Evolutionary conservation across 257 asterid species (phyloP), one percentile per base, ranked within the genome.

Genomic region (Solanum rostratum): DNA sequence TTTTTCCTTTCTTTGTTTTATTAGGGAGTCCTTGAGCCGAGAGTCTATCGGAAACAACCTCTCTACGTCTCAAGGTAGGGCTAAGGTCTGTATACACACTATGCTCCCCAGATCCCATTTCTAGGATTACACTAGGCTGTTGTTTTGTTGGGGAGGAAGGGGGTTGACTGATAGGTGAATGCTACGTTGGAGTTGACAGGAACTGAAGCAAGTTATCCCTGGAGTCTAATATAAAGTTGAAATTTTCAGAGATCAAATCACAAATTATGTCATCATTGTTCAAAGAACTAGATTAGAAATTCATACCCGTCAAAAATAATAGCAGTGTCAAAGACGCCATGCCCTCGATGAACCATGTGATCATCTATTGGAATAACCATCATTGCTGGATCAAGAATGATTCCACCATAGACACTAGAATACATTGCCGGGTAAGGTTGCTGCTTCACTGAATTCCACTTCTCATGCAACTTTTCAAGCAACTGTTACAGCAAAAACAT

Each of bases 271-370:
- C 22, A 74, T 22, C 41, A 24, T 22, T 49, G 10, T 49, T 50
- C 9, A 6, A 76, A 63, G 46, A 49, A 9, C 24, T 27, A 49
- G 27, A 50, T 16, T 76, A 81, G 78, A n/a, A n/a, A 81, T n/a
- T 15, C 85, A 39, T 90, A 95, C 98, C 98, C 98, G 19, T 91
- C 89, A 76, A 92, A 83, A 69, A 96, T 80, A 66, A 91, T 84
- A 59, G 97, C 93, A 1, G 98, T 96, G 91, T 96, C 99, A 20
- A 96, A 96, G 33, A 96, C 98, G 46, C 98, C 99, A 33, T 96
- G 99, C 9, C 99, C 99, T 46, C 99, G 94, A 88, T 96, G 98
- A 87, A 91, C 97, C 98, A 94, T 93, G 91, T 96, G 98, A 84
- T 96, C 99, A 84, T 96, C 98, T 22, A 94, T 89, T 2, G 97